Percentiles rank a stretch among this genome's conserved stretches.
These are phyloP conservation scores for Leucocoprinus leucothites DNA, from an alignment of 768 basidiomycete genomes.

Conservation along the genomic window DNA sequence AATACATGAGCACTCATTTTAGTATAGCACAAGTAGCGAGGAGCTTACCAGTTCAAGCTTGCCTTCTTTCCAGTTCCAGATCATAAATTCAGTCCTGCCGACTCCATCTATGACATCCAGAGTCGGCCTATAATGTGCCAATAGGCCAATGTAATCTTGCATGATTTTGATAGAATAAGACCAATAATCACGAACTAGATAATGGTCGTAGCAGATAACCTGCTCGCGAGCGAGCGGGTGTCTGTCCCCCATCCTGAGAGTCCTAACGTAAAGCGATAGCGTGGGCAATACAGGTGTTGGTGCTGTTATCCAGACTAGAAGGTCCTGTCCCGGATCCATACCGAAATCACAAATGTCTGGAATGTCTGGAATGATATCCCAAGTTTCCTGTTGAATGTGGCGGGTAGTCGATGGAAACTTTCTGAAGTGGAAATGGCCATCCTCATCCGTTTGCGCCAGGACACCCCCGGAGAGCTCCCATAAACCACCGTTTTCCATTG, in stretches of 20 bases:
- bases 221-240: conserved; percentile 42
- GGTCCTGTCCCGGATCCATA: conserved; percentile 66
- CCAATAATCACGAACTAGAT: conserved; percentile 16
- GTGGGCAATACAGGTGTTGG: conserved; percentile 13
- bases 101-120: conserved; percentile 21
- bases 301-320: conserved; percentile 49
- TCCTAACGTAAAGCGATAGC: conserved; percentile 37
- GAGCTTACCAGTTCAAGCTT: conserved; percentile 43
- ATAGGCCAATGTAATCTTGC: conserved; percentile 47
- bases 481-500: conserved; percentile 39
- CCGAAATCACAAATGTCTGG: conserved; percentile 52
- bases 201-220: conserved; percentile 27
- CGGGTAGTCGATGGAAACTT: conserved; percentile 49
- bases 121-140: conserved; percentile 33
- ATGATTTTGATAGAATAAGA: conserved; percentile 55
- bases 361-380: conserved; percentile 35
- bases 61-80: conserved; percentile 72
- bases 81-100: conserved; percentile 38
- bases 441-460: conserved; percentile 37
- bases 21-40: not conserved
- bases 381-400: conserved; percentile 41
- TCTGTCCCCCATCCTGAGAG: conserved; percentile 38
- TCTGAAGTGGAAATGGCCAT: conserved; percentile 35
- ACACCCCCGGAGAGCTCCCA: conserved; percentile 64
- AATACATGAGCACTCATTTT: not conserved